Base-by-base conservation (phyloP, 2,329 filamentous ascomycete species). In the Aureobasidium melanogenum region DNA sequence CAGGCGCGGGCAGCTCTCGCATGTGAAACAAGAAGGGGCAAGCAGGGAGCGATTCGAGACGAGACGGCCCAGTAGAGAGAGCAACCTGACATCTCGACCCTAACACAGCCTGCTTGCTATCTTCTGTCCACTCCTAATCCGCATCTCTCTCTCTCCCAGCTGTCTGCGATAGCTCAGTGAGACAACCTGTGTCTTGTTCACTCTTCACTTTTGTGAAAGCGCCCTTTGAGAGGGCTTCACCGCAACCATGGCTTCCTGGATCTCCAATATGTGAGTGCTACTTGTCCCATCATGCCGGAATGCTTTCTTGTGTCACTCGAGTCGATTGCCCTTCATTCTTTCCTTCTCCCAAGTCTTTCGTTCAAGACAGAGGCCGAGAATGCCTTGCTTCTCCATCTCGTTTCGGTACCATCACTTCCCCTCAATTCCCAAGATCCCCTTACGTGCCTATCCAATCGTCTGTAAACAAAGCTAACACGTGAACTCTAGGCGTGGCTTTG, bases 401-500 rank as follows among this genome's bases (percentile, higher is more conserved):
- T 17, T 46, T 39, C 22, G 52, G 52, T 56, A 56, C 34, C n/a
- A 55, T 32, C 38, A 55, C 26, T 30, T 22, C 54, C 28, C 41
- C 47, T 47, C 44, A 34, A 32, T 24, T 38, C 19, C 24, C 17
- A 5, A 28, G 41, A 41, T 28, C 24, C 19, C 50, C 50, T 54
- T 41, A 30, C 50, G 41, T 41, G 22, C 3, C 12, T 6, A 36
- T 34, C 50, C 22, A 2, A 1, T n/a, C 10, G 7, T 17, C 1
- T 34, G 24, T 17, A 50, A 41, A 48, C 56, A 59, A 30, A 24
- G n/a, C 56, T 59, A 6, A 59, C 56, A 56, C 43, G 22, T 28
- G 55, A 39, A 57, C 28, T 14, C 38, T 62, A 72, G 71, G 55
- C 71, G 70, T 65, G 70, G 69, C 63, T 70, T 72, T 54, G 69